Evolutionary conservation across 345 rosid genomes (phyloP).

Genomic region (Hypericum perforatum): DNA sequence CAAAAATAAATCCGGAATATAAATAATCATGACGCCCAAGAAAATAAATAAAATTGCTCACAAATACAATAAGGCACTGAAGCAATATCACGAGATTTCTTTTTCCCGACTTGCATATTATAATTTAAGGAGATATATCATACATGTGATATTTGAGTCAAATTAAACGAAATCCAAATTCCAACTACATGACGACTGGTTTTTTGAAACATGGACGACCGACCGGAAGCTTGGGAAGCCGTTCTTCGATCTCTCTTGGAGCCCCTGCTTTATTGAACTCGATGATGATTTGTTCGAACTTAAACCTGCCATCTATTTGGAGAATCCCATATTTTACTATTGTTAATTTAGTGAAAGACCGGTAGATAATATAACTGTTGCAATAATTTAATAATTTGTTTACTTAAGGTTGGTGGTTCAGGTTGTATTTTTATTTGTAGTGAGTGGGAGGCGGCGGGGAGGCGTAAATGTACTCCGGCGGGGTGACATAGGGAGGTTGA

Average conservation of each 20-base stretch:
- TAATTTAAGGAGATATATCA: too few relatives aligned
- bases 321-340: neutral
- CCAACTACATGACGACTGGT: too few relatives aligned
- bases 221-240: slow-evolving; percentile 18
- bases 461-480: slow-evolving; percentile 11
- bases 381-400: neutral
- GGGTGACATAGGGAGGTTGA: too few relatives aligned
- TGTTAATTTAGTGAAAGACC: neutral
- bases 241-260: slow-evolving; percentile 21
- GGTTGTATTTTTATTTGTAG: slow-evolving; percentile 16
- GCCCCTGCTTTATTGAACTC: slow-evolving; percentile 51
- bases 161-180: too few relatives aligned
- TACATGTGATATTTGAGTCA: too few relatives aligned
- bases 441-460: slow-evolving; percentile 38
- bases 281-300: slow-evolving; percentile 16
- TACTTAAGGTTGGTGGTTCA: slow-evolving; percentile 21
- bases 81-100: too few relatives aligned
- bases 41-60: too few relatives aligned
- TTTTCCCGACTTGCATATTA: too few relatives aligned
- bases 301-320: slow-evolving; percentile 32
- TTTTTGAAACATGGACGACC: too few relatives aligned
- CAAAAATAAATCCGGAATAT: too few relatives aligned
- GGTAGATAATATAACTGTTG: neutral
- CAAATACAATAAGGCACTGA: too few relatives aligned
- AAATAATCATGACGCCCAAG: too few relatives aligned